These are phyloP conservation scores for Logfia minima DNA, from an alignment of 129 eudicot species.

Conservation along the genomic window DNA sequence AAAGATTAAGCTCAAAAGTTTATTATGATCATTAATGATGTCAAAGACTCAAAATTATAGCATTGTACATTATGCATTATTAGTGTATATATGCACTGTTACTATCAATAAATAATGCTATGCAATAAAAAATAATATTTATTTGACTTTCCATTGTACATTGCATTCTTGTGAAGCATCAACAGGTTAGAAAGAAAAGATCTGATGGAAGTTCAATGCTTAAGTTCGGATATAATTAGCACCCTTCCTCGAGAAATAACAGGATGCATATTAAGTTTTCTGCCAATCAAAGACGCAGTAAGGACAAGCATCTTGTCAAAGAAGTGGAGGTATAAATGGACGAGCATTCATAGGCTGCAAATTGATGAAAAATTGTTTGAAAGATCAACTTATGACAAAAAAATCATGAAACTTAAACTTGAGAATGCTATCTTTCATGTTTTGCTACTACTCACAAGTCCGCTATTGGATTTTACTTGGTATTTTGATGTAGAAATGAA, in stretches of 20 bases:
- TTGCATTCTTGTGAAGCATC: too few relatives aligned
- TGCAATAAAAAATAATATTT: too few relatives aligned
- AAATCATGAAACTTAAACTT: not conserved
- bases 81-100: too few relatives aligned
- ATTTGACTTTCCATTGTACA: too few relatives aligned
- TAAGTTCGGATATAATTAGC: not conserved
- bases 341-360: not conserved
- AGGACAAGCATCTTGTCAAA: slow-evolving; percentile 4
- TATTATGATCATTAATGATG: too few relatives aligned
- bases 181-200: too few relatives aligned
- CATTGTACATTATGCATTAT: too few relatives aligned
- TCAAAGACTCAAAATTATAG: too few relatives aligned
- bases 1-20: too few relatives aligned
- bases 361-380: too few relatives aligned
- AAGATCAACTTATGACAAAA: not conserved
- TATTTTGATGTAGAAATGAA: not conserved
- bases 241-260: not conserved
- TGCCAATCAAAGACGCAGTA: not conserved
- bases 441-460: slow-evolving; percentile 25
- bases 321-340: slow-evolving; percentile 20
- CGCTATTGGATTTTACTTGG: slow-evolving; percentile 20
- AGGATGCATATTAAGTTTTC: not conserved
- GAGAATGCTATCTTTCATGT: slow-evolving; percentile 8
- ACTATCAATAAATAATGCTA: too few relatives aligned
- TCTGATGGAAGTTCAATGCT: not conserved